A percentile compares a stretch with the other conserved stretches of the same genome.
These are phyloP conservation scores for Melampsora americana DNA, from an alignment of 1,284 basidiomycete species.

Conservation along the genomic window DNA sequence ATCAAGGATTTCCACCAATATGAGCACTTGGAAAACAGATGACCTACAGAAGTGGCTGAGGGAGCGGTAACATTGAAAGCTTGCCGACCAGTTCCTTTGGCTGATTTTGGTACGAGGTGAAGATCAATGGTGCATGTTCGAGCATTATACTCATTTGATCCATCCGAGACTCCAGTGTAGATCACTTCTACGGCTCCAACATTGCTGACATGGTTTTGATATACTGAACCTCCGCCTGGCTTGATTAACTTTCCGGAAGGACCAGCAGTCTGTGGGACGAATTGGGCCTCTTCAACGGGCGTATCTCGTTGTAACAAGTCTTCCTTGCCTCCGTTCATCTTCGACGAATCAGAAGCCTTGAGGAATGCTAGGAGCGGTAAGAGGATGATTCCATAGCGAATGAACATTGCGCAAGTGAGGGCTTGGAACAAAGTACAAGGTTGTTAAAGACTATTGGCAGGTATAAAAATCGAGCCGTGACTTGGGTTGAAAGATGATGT, in stretches of 20 bases:
- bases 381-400: no score
- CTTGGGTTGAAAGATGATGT: no score
- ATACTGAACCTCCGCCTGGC: constrained; percentile 18
- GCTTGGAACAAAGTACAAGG: no score
- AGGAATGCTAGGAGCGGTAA: no score
- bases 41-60: constrained; percentile 21
- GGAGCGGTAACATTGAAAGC: constrained; percentile 12
- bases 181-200: constrained; percentile 28
- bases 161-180: constrained; percentile 38
- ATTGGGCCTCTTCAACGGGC: no score
- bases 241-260: constrained; percentile 28
- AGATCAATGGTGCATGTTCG: constrained; percentile 39
- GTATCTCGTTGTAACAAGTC: no score
- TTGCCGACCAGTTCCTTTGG: not conserved
- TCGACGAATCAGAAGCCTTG: no score
- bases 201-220: constrained; percentile 24
- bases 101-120: constrained; percentile 27
- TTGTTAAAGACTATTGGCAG: no score
- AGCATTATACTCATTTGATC: constrained; percentile 23
- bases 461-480: no score
- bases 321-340: no score
- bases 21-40: not conserved
- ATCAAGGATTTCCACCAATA: not conserved
- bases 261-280: constrained; percentile 1
- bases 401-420: no score